Conservation (phyloP, 2,329 filamentous ascomycete species). For the Talaromyces sp. region DNA sequence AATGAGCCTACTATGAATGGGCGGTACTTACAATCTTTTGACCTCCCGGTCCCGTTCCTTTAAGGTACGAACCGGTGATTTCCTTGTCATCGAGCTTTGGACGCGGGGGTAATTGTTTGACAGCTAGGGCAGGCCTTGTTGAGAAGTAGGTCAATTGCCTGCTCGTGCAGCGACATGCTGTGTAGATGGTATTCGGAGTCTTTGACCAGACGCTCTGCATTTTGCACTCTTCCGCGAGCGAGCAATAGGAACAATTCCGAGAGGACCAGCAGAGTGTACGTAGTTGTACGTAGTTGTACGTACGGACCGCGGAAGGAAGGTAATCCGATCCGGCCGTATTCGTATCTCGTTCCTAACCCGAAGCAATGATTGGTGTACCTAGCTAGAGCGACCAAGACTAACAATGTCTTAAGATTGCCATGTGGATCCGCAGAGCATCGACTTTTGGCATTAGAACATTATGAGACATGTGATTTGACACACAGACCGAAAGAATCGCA, state of each 20-base stretch:
- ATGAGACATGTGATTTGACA: too few relatives aligned
- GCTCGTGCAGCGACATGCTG: neutral
- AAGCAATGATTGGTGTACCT: neutral
- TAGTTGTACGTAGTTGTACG: neutral
- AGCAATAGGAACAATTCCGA: neutral
- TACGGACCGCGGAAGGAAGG: neutral
- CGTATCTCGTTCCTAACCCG: neutral
- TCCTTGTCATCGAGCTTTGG: conserved; percentile 73
- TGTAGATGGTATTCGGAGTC: neutral
- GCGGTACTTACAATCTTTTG: conserved; percentile 73
- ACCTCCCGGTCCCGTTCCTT: conserved; percentile 86
- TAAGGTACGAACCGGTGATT: conserved; percentile 80
- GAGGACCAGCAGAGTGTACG: neutral
- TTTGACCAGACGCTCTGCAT: neutral
- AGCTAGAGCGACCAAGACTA: neutral
- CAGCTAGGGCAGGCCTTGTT: neutral
- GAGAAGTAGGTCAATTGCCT: conserved; percentile 5
- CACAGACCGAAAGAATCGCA: too few relatives aligned
- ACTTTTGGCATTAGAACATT: neutral
- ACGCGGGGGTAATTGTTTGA: conserved; percentile 70
- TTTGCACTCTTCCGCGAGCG: neutral
- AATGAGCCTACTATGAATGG: too few relatives aligned
- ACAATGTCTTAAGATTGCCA: neutral
- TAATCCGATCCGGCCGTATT: conserved; percentile 1
- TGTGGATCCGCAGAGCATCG: neutral